Evolutionary conservation across 1,139 yeast species (phyloP), one percentile per base, ranked within the genome.

Genomic region (Chernovozyma aurita): DNA sequence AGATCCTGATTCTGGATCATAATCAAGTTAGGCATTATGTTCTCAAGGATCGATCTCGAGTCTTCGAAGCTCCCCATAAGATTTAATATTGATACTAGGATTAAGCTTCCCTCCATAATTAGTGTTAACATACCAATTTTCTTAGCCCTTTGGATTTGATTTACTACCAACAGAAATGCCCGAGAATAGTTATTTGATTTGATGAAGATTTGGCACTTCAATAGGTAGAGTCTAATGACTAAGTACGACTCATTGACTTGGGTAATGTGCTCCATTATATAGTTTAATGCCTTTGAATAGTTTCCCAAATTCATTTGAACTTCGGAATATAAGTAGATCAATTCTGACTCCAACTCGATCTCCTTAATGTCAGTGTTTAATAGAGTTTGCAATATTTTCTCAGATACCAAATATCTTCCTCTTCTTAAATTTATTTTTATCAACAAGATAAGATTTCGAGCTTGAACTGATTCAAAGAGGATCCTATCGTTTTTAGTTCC

Each of bases 131-230:
- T 63, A 0, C 80, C 78, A 20, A 68, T 54, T 12, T 54, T 49
- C 28, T 63, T 62, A 1, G 77, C 70, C 14, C 59, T 46, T 32
- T 65, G 63, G 5, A 76, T 52, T 31, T 70, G 71, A 45, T 71
- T 75, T 2, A 76, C 52, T 0, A 73, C 48, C 28, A 70, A 52
- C 0, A 77, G 63, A 12, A 76, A 44, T 0, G 68, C 73, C 34
- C 73, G 57, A 6, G 67, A 50, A 9, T 67, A 65, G 4, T 63
- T 56, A 1, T 66, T 69, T 1, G 72, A 54, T 11, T 48, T 40
- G 20, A 62, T 52, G 40, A 70, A 59, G 2, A 76, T 58, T 14
- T 53, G 50, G 34, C 77, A 67, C 43, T 71, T 71, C 30, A 76
- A 46, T 12, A 76, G 44, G 29, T 68, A 71, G 37, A 74, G 61